Evolutionary conservation across 2,329 filamentous ascomycete genomes (phyloP).

Genomic region (Venturia oleaginea): DNA sequence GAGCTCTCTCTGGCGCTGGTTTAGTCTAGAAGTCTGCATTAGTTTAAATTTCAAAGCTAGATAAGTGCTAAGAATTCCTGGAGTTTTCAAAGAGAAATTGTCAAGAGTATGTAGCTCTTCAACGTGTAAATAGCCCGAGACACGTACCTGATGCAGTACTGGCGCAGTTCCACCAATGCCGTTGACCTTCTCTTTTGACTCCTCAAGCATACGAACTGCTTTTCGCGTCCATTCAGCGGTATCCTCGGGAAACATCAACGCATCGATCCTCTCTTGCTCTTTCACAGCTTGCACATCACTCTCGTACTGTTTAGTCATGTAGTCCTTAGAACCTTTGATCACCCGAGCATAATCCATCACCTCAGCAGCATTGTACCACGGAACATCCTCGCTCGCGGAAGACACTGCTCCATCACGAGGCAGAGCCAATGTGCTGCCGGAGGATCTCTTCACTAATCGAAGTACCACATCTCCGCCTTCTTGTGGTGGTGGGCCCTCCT

Average conservation of each 20-base stretch:
- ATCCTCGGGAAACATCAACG: conserved; percentile 84
- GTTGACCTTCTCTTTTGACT: conserved; percentile 65
- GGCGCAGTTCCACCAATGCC: conserved; percentile 58
- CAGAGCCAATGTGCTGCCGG: conserved; percentile 76
- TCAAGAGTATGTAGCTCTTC: too few species aligned
- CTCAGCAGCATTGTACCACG: conserved; percentile 91
- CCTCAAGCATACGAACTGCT: conserved; percentile 64
- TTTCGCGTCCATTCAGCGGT: conserved; percentile 78
- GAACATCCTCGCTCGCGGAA: conserved; percentile 65
- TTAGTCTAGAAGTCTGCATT: conserved; percentile 20
- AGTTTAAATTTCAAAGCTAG: conserved; percentile 22
- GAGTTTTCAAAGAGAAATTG: too few species aligned
- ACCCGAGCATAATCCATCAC: conserved; percentile 90
- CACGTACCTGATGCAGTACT: background rate
- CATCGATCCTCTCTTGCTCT: conserved; percentile 76
- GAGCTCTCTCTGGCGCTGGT: conserved; percentile 37
- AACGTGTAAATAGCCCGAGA: background rate
- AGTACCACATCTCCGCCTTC: conserved; percentile 86
- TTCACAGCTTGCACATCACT: conserved; percentile 66
- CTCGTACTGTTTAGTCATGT: conserved; percentile 75
- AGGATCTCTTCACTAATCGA: conserved; percentile 70
- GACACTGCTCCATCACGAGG: conserved; percentile 72
- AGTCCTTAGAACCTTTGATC: conserved; percentile 87
- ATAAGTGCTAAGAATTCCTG: too few species aligned
- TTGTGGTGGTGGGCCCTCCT: conserved; percentile 70